Conservation (phyloP, 768 basidiomycete genomes). For the Pleurotus salmoneostramineus region DNA sequence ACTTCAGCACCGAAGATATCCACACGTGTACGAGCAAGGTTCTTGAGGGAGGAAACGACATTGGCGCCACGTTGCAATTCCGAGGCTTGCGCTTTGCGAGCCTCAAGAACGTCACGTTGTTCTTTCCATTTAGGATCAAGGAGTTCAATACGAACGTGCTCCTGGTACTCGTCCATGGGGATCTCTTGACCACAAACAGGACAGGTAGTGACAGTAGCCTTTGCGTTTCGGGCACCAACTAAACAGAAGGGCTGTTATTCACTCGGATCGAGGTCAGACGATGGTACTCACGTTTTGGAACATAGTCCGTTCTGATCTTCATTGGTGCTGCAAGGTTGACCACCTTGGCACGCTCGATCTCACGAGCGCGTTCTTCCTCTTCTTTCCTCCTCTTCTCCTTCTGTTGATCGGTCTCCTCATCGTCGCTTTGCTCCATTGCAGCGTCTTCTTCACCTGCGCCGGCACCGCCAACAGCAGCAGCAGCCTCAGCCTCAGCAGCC, state of each 20-base stretch:
- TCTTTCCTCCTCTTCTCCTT: conserved; percentile 65
- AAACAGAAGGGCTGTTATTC: neutral
- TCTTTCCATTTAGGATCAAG: conserved; percentile 99
- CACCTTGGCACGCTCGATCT: conserved; percentile 73
- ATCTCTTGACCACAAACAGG: conserved; percentile 95
- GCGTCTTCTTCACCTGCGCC: conserved; percentile 54
- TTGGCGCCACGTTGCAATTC: conserved; percentile 90
- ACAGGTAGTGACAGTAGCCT: conserved; percentile 80
- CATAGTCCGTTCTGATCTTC: conserved; percentile 96
- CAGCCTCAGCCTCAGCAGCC: conserved; percentile 81
- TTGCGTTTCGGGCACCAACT: conserved; percentile 68
- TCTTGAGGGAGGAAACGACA: conserved; percentile 88
- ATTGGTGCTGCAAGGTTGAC: conserved; percentile 74
- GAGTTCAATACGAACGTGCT: conserved; percentile 97
- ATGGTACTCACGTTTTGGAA: conserved; percentile 74
- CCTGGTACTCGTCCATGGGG: conserved; percentile 91
- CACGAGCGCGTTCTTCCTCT: conserved; percentile 57
- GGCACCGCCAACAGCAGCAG: conserved; percentile 68
- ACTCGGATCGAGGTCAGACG: neutral
- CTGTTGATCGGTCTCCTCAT: conserved; percentile 63
- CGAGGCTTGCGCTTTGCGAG: conserved; percentile 85
- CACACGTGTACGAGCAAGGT: conserved; percentile 91
- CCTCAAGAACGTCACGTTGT: conserved; percentile 84
- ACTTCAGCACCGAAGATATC: conserved; percentile 96
- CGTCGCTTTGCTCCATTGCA: conserved; percentile 86